Percentiles rank a stretch among this genome's conserved stretches.
These are phyloP conservation scores for Colletotrichum nymphaeae DNA, from an alignment of 2,329 filamentous ascomycete genomes.

Conservation along the genomic window DNA sequence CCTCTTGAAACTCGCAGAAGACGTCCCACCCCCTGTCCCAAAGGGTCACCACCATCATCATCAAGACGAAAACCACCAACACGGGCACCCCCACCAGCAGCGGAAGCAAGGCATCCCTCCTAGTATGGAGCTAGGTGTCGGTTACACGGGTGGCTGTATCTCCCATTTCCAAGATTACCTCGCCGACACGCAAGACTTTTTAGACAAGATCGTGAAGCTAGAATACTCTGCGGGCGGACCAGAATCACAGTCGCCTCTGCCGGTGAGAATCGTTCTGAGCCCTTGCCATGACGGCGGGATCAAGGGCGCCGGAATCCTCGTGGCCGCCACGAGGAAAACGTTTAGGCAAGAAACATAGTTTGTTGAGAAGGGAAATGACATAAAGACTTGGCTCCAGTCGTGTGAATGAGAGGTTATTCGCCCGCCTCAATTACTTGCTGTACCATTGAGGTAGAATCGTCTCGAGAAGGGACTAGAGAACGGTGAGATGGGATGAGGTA, in stretches of 20 bases:
- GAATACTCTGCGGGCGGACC: conserved; percentile 47
- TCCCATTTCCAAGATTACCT: conserved; percentile 83
- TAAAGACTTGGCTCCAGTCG: background rate
- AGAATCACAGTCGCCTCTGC: conserved; percentile 37
- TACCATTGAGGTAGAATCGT: background rate
- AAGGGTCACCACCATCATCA: conserved; percentile 35
- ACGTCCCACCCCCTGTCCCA: conserved; percentile 58
- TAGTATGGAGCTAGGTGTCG: conserved; percentile 73
- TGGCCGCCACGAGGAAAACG: conserved; percentile 55
- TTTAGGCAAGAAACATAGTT: conserved; percentile 32
- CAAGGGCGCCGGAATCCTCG: conserved; percentile 70
- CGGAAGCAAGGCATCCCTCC: conserved; percentile 36
- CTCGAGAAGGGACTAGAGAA: no score
- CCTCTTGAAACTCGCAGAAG: conserved; percentile 74
- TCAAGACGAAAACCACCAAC: no score
- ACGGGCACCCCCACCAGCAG: conserved; percentile 3
- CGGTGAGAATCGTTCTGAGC: conserved; percentile 59
- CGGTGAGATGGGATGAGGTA: no score
- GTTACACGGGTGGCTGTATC: conserved; percentile 84
- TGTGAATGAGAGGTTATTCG: background rate
- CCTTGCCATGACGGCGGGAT: conserved; percentile 73
- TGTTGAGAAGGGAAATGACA: background rate
- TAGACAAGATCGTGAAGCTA: conserved; percentile 64
- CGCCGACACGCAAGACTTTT: conserved; percentile 74
- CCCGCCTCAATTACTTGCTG: background rate